Conservation (phyloP, 352 stramenopile genomes). For the Phytopythium mirpurense region DNA sequence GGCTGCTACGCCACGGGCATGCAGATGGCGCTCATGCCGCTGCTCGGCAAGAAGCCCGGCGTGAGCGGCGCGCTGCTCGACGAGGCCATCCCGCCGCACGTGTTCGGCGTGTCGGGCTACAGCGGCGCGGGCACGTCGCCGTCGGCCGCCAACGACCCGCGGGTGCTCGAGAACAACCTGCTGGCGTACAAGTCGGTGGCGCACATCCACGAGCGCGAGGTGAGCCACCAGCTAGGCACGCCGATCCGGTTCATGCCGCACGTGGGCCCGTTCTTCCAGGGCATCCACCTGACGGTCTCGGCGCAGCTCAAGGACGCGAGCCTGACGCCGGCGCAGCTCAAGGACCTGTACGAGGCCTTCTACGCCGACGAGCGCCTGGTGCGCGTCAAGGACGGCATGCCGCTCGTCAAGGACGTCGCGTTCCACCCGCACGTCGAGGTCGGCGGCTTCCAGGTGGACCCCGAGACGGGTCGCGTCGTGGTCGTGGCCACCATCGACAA, state of each 20-base stretch:
- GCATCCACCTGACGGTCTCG: conserved; percentile 90
- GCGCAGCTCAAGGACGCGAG: conserved; percentile 62
- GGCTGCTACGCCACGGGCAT: conserved; percentile 85
- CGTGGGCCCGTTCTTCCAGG: conserved; percentile 91
- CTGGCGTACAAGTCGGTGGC: conserved; percentile 89
- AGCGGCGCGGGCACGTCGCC: conserved; percentile 78
- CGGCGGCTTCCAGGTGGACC: conserved; percentile 87
- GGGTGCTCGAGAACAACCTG: conserved; percentile 81
- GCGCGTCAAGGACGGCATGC: conserved; percentile 60
- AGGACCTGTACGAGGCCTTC: conserved; percentile 72
- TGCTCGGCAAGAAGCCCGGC: conserved; percentile 62
- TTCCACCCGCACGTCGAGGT: conserved; percentile 73
- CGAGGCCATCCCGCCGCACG: conserved; percentile 57
- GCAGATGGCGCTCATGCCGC: conserved; percentile 72
- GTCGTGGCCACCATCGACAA: conserved; percentile 92
- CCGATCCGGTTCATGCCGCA: conserved; percentile 92
- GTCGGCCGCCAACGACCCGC: conserved; percentile 79
- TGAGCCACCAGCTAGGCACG: conserved; percentile 79
- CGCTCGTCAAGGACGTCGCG: conserved; percentile 76
- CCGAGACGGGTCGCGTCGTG: conserved; percentile 78
- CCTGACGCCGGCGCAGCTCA: conserved; percentile 56
- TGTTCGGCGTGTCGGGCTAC: conserved; percentile 89
- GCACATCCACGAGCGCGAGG: conserved; percentile 88
- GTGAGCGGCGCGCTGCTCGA: conserved; percentile 53
- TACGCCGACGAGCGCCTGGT: conserved; percentile 86